Evolutionary conservation across 2,329 filamentous ascomycete species (phyloP).

Genomic region (Zasmidium citrigriseum): DNA sequence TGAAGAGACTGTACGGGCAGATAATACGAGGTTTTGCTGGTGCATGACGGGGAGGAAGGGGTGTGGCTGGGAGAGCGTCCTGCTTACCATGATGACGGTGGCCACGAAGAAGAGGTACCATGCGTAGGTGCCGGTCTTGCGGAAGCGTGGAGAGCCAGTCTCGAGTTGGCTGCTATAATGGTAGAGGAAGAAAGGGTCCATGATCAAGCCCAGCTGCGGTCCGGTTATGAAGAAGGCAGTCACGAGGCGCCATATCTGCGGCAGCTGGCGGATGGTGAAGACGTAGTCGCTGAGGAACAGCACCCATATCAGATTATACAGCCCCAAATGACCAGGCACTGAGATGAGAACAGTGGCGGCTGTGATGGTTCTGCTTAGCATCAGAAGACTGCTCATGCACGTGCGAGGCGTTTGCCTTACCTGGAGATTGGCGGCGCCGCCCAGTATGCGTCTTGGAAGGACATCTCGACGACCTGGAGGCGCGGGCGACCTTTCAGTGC

Average conservation of each 20-base stretch:
- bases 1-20: slow-evolving; percentile 53
- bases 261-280: slow-evolving; percentile 55
- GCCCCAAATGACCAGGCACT: slow-evolving; percentile 58
- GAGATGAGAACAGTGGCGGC: slow-evolving; percentile 65
- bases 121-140: slow-evolving; percentile 74
- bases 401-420: slow-evolving; percentile 45
- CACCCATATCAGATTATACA: slow-evolving; percentile 56
- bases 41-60: slow-evolving; percentile 21
- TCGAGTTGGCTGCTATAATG: slow-evolving; percentile 77
- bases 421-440: slow-evolving; percentile 66
- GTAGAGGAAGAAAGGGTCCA: slow-evolving; percentile 79
- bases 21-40: slow-evolving; percentile 58
- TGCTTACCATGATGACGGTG: slow-evolving; percentile 73
- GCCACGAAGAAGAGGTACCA: slow-evolving; percentile 77
- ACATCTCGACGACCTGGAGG: slow-evolving; percentile 16
- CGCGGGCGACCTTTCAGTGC: background rate
- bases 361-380: slow-evolving; percentile 66
- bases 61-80: slow-evolving; percentile 22
- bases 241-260: slow-evolving; percentile 61
- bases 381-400: slow-evolving; percentile 39
- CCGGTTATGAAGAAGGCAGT: slow-evolving; percentile 63
- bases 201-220: slow-evolving; percentile 58
- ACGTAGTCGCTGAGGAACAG: slow-evolving; percentile 53
- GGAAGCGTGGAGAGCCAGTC: slow-evolving; percentile 69
- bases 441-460: slow-evolving; percentile 44